Evolutionary conservation across 139 green algal species (phyloP).

Genomic region (Pycnococcus provasolii): DNA sequence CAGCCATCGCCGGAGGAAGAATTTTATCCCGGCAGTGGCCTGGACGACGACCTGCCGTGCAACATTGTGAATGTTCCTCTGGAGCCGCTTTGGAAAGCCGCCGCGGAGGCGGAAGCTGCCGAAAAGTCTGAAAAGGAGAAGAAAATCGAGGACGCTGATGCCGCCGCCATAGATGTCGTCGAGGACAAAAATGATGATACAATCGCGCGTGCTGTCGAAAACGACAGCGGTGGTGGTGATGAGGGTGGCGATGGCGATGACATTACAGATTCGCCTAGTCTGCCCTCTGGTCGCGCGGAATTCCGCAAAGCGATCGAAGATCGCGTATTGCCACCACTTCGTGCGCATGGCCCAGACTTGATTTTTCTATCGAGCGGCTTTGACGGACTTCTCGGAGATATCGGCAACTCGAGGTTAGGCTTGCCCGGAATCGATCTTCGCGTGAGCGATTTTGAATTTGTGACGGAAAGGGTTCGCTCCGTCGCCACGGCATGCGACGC

Average conservation of each 20-base stretch:
- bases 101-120: neutral
- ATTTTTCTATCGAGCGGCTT: conserved; percentile 7
- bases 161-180: neutral
- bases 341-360: conserved; percentile 10
- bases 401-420: conserved; percentile 8
- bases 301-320: conserved; percentile 9
- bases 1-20: neutral
- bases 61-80: conserved; percentile 16
- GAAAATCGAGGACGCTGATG: conserved; percentile 1
- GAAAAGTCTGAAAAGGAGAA: neutral
- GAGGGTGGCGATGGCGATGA: neutral
- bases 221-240: neutral
- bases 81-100: conserved; percentile 7
- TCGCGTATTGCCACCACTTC: conserved; percentile 8
- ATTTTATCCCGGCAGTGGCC: conserved; percentile 11
- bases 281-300: neutral
- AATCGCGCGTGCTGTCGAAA: neutral
- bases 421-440: conserved; percentile 6
- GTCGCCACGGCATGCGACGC: neutral
- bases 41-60: neutral
- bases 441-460: conserved; percentile 3
- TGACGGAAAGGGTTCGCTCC: neutral
- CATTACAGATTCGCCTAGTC: neutral
- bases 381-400: neutral
- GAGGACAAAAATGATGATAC: neutral